Evolutionary conservation across 192 early-diverging fungal species (phyloP).

Genomic region (Backusella australiensis): DNA sequence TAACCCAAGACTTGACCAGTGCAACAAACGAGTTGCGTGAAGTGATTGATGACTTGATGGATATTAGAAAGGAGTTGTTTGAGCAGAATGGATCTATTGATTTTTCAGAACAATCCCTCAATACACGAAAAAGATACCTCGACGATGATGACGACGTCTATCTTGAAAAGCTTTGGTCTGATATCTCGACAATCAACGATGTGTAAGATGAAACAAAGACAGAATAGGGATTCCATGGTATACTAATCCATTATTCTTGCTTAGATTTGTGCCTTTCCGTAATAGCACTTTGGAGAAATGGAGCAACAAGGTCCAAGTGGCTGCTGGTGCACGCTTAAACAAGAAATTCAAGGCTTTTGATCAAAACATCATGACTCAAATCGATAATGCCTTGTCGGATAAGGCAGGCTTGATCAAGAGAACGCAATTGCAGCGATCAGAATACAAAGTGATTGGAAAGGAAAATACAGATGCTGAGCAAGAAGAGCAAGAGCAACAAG

Average conservation of each 20-base stretch:
- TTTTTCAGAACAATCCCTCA: slow-evolving; percentile 16
- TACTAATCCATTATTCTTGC: neutral
- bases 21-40: slow-evolving; percentile 30
- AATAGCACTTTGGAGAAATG: slow-evolving; percentile 90
- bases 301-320: slow-evolving; percentile 81
- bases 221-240: neutral
- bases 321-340: slow-evolving; percentile 63
- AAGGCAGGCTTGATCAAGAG: slow-evolving; percentile 80
- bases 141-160: slow-evolving; percentile 49
- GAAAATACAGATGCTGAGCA: slow-evolving; percentile 15
- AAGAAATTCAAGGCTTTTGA: slow-evolving; percentile 98
- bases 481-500: slow-evolving; percentile 35
- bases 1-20: slow-evolving; percentile 26
- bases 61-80: slow-evolving; percentile 33
- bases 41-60: slow-evolving; percentile 42
- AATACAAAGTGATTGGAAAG: slow-evolving; percentile 59
- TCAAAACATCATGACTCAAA: slow-evolving; percentile 49
- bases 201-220: slow-evolving; percentile 20
- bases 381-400: slow-evolving; percentile 54
- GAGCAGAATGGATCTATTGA: slow-evolving; percentile 41
- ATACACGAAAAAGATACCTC: slow-evolving; percentile 44
- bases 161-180: slow-evolving; percentile 53
- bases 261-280: slow-evolving; percentile 74
- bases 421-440: slow-evolving; percentile 78
- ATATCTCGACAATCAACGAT: slow-evolving; percentile 58